Base-by-base conservation (phyloP, 1,139 yeast species). In the Taphrina pruni region DNA sequence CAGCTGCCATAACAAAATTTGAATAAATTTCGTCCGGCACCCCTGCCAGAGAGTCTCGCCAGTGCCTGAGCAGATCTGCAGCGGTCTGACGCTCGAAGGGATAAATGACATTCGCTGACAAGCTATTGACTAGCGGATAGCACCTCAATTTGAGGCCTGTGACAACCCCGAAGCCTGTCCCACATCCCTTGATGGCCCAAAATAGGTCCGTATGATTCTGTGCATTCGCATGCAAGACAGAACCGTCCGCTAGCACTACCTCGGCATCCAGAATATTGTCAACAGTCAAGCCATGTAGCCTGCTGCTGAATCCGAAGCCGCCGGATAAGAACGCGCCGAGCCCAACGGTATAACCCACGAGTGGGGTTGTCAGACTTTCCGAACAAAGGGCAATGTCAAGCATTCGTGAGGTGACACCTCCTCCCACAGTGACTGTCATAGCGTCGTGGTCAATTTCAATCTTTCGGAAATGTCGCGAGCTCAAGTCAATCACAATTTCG, bases 301-400 rank as follows among this genome's bases (percentile, higher is more conserved):
- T 58, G 52, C 62, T 58, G 14, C 48, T 20, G 26, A 58, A 58
- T 3, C 62, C 62, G 32, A 58, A 58, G 39, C 62, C 62, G n/a
- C 62, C 62, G 21, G 62, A 58, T 14, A 58, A 32, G 54, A 58
- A 58, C 8, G 62, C 62, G 1, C 62, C 62, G 11, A 58, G 62
- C 11, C 62, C 62, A 9, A 58, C 62, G 32, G 62, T 58, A 20
- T 58, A 58, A 20, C 62, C 62, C 11, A 58, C 62, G 36, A 58
- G 26, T 12, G 62, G 62, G 9, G 62, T 58, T 26, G 45, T 58
- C 14, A 58, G 21, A 17, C 43, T 32, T 12, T 58, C 43, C 26
- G 43, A 20, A 35, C 48, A 45, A 9, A 58, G 62, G 6, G 39
- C 62, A 32, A 39, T 43, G 17, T 58, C 62, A 12, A 58, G 51